Evolutionary conservation across 352 stramenopile genomes (phyloP), one percentile per base, ranked within the genome.

Genomic region (Globisporangium nunn): DNA sequence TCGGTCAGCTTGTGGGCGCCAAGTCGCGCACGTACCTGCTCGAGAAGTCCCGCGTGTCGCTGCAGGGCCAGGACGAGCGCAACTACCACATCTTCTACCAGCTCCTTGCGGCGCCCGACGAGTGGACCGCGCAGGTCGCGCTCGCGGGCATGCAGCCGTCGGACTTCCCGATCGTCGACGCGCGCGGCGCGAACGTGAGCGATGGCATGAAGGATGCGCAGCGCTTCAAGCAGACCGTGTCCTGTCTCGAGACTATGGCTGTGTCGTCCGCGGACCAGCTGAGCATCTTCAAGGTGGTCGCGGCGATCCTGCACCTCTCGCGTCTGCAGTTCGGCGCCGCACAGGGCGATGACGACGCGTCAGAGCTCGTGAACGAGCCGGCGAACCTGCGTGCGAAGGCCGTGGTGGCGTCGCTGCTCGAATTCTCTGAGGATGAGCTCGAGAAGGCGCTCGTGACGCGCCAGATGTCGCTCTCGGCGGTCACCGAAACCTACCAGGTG

Each of bases 1-100:
- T 96, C 7, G 78, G 71, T 6, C 75, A 91, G 58, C 66, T 96
- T 35, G 78, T 96, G 41, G 87, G 87, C 29, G 87, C 85, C 33
- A 71, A 72, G 12, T 91, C 81, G 33, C 79, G 85, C 51, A 95
- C 86, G 40, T 96, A 94, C 60, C 53, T 96, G 63, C 71, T 96
- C 28, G 86, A 96, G 64, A 96, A 96, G 61, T 88, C 81, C 35
- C 81, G 85, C 35, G 95, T 81, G 62, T 98, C 59, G 68, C 93
- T 78, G 35, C 95, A 98, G 71, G 84, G 81, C n/a, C 37, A 43
- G 37, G 37, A 43, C 37, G 37, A 43, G 37, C 37, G 37, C 37
- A 43, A 43, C 37, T 43, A 98, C 81, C 96, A 99, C 73, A 97
- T 99, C 53, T 99, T 99, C 68, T 99, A 99, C 77, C 88, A 98